Percentiles rank a stretch among this genome's conserved stretches.
These are phyloP conservation scores for Pythium dissotocum DNA, from an alignment of 352 stramenopile species.

Conservation along the genomic window DNA sequence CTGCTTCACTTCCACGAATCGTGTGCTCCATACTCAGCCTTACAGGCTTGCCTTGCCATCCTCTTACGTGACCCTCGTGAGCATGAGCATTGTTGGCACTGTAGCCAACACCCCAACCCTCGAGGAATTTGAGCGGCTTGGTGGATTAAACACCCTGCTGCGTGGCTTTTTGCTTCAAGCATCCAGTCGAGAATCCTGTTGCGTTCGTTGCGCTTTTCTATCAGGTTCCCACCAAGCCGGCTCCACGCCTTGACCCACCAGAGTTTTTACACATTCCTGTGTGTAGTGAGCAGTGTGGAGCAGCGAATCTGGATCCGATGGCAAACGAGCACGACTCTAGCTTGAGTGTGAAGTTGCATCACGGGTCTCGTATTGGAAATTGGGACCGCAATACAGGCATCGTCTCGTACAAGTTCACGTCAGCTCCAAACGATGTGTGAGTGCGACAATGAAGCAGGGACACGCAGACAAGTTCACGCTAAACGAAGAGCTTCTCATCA, in stretches of 20 bases:
- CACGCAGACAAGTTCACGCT: not conserved
- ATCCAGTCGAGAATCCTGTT: not conserved
- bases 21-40: too few species aligned
- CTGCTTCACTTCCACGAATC: too few species aligned
- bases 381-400: too few species aligned
- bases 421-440: not conserved
- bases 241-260: not conserved
- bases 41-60: too few species aligned
- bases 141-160: not conserved
- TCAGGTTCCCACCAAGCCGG: not conserved
- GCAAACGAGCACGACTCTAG: too few species aligned
- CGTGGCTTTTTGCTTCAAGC: not conserved
- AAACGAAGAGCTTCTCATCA: not conserved
- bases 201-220: not conserved
- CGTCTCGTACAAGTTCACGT: too few species aligned
- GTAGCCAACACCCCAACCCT: not conserved
- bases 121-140: not conserved
- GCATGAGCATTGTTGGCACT: not conserved
- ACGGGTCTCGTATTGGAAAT: too few species aligned
- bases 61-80: too few species aligned
- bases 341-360: too few species aligned
- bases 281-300: not conserved
- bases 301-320: not conserved
- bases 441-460: not conserved
- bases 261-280: conserved; percentile 4